phyloP scores from a whole-genome alignment of 768 basidiomycete species.

The Kockovaella imperatae region DNA sequence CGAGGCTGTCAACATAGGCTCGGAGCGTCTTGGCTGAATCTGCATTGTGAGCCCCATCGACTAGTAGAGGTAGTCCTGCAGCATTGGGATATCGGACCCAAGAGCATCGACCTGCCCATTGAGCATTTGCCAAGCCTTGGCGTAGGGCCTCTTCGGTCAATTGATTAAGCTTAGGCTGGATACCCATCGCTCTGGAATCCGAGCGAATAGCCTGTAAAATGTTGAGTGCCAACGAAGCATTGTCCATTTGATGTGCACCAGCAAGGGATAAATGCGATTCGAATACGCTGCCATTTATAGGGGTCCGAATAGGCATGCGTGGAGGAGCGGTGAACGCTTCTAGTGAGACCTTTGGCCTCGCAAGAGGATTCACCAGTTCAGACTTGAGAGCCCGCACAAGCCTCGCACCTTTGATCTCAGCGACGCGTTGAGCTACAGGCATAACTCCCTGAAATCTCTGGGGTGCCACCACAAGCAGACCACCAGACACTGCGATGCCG shows the following conservation, averaged over 20 bases:
- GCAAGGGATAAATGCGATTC: slow-evolving; percentile 54
- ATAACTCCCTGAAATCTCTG: slow-evolving; percentile 53
- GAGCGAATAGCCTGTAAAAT: slow-evolving; percentile 56
- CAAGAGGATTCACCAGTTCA: background rate
- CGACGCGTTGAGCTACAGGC: slow-evolving; percentile 10
- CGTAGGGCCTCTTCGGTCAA: slow-evolving; percentile 53
- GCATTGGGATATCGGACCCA: slow-evolving; percentile 45
- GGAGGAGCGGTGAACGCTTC: background rate
- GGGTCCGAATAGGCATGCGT: slow-evolving; percentile 6
- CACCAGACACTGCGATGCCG: slow-evolving; percentile 59
- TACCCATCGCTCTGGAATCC: slow-evolving; percentile 37
- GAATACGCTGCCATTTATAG: slow-evolving; percentile 4
- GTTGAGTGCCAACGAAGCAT: slow-evolving; percentile 63
- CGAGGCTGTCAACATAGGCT: slow-evolving; percentile 54
- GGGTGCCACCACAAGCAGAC: slow-evolving; percentile 38
- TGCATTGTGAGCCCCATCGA: slow-evolving; percentile 90
- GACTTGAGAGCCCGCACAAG: slow-evolving; percentile 8
- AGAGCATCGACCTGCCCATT: slow-evolving; percentile 79
- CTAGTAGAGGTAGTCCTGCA: slow-evolving; percentile 53
- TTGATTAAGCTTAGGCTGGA: slow-evolving; percentile 31
- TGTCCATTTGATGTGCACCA: slow-evolving; percentile 77
- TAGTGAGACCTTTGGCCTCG: background rate
- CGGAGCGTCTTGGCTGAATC: slow-evolving; percentile 65
- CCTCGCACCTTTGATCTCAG: slow-evolving; percentile 5
- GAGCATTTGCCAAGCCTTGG: slow-evolving; percentile 54